These are phyloP conservation scores for Lactarius akahatsu DNA, from an alignment of 768 basidiomycete species.

Conservation along the genomic window DNA sequence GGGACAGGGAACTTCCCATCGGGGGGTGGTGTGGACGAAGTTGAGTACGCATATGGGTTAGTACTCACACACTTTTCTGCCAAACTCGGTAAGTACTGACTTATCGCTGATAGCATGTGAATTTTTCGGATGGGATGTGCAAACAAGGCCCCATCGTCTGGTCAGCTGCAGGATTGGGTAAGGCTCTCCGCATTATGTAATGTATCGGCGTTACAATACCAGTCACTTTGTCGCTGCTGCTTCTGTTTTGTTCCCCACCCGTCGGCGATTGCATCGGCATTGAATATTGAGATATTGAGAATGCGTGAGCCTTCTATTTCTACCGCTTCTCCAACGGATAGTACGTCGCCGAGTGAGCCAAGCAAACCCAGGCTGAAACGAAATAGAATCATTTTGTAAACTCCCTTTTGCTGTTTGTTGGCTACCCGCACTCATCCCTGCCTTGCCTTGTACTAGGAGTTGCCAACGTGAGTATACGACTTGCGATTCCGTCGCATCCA, in stretches of 20 bases:
- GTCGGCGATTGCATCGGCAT: slow-evolving; percentile 2
- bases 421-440: neutral
- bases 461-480: slow-evolving; percentile 26
- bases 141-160: too few species aligned
- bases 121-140: neutral
- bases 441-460: slow-evolving; percentile 18
- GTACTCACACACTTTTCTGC: slow-evolving; percentile 36
- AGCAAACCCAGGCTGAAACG: slow-evolving; percentile 26
- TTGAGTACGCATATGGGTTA: slow-evolving; percentile 85
- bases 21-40: slow-evolving; percentile 85
- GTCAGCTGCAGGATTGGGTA: neutral
- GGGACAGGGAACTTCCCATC: slow-evolving; percentile 69
- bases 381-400: slow-evolving; percentile 32
- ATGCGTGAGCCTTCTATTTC: slow-evolving; percentile 23
- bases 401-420: neutral
- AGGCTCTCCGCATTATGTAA: neutral
- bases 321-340: slow-evolving; percentile 21
- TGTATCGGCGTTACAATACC: slow-evolving; percentile 3
- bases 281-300: slow-evolving; percentile 1
- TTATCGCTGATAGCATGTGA: slow-evolving; percentile 18
- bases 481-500: neutral
- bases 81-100: neutral
- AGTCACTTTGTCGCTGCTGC: neutral
- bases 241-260: neutral
- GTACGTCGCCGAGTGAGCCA: slow-evolving; percentile 1